A percentile compares a stretch with the other conserved stretches of the same genome.
Evolutionary conservation across 495 filamentous ascomycete genomes (phyloP).

Genomic region (Penicillium verhagenii): DNA sequence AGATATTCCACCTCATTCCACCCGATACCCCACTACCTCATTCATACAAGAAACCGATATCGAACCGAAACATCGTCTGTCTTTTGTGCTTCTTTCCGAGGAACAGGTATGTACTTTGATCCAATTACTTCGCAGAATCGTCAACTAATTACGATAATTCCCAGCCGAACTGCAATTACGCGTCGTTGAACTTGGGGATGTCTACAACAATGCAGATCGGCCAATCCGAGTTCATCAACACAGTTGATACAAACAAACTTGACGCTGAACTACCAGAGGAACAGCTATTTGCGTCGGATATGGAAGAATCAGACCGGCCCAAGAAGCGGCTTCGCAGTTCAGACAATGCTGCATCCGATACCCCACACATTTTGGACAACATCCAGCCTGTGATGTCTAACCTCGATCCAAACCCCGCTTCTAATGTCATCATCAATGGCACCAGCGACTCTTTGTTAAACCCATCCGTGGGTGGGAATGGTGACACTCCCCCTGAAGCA

Average conservation of each 20-base stretch:
- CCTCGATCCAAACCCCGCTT: background rate
- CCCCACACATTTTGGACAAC: background rate
- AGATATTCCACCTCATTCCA: slow-evolving; percentile 2
- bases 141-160: background rate
- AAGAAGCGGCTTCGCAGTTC: slow-evolving; percentile 20
- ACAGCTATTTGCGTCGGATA: background rate
- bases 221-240: slow-evolving; percentile 16
- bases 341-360: slow-evolving; percentile 4
- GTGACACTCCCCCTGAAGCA: slow-evolving; percentile 30
- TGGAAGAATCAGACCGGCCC: slow-evolving; percentile 15
- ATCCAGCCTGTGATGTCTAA: background rate
- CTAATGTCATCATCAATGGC: background rate
- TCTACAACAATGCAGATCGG: slow-evolving; percentile 13
- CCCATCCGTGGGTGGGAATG: slow-evolving; percentile 16
- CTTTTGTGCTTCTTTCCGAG: background rate
- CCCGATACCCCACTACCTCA: background rate
- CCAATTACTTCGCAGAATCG: background rate
- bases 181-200: slow-evolving; percentile 16
- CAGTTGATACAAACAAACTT: slow-evolving; percentile 6
- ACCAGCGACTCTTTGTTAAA: background rate
- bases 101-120: background rate
- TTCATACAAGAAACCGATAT: background rate
- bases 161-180: slow-evolving; percentile 2
- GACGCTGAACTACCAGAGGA: slow-evolving; percentile 2
- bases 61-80: background rate